Conservation (phyloP, 2,329 filamentous ascomycete species). For the Neonectria ditissima region DNA sequence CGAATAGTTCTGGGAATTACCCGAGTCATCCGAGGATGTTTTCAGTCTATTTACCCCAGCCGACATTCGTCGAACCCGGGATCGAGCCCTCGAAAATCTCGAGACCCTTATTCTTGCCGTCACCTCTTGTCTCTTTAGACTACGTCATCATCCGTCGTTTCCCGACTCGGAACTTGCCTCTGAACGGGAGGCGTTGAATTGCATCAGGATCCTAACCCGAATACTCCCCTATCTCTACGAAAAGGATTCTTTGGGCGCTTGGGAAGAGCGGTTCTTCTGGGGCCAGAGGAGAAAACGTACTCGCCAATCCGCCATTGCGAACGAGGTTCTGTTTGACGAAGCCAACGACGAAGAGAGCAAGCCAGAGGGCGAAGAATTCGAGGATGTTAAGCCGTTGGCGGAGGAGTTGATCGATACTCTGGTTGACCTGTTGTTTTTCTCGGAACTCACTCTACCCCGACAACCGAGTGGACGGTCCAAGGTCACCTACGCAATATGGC, state of each 20-base stretch:
- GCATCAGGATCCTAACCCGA: conserved; percentile 89
- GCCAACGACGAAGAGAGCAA: conserved; percentile 64
- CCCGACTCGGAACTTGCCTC: conserved; percentile 86
- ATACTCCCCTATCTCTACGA: conserved; percentile 94
- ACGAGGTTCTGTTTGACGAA: conserved; percentile 88
- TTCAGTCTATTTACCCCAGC: conserved; percentile 94
- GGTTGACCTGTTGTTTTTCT: conserved; percentile 90
- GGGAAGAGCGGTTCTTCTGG: conserved; percentile 98
- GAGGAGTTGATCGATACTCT: conserved; percentile 94
- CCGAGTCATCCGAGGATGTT: conserved; percentile 94
- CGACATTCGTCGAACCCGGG: conserved; percentile 88
- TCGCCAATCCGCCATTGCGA: conserved; percentile 72
- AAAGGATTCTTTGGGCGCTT: conserved; percentile 81
- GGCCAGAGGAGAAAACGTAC: conserved; percentile 77
- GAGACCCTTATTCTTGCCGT: conserved; percentile 89
- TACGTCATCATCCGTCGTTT: conserved; percentile 91
- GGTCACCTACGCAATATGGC: conserved; percentile 95
- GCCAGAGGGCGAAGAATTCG: conserved; percentile 72
- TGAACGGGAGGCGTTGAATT: conserved; percentile 93
- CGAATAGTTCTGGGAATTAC: conserved; percentile 92
- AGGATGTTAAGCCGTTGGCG: conserved; percentile 86
- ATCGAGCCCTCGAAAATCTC: conserved; percentile 86
- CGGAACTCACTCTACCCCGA: conserved; percentile 85
- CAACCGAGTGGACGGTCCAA: conserved; percentile 79
- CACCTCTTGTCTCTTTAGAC: conserved; percentile 82